A percentile compares a stretch with the other conserved stretches of the same genome.
Conservation (phyloP, 1,284 basidiomycete genomes). For the Garcileccinum viscosum region DNA sequence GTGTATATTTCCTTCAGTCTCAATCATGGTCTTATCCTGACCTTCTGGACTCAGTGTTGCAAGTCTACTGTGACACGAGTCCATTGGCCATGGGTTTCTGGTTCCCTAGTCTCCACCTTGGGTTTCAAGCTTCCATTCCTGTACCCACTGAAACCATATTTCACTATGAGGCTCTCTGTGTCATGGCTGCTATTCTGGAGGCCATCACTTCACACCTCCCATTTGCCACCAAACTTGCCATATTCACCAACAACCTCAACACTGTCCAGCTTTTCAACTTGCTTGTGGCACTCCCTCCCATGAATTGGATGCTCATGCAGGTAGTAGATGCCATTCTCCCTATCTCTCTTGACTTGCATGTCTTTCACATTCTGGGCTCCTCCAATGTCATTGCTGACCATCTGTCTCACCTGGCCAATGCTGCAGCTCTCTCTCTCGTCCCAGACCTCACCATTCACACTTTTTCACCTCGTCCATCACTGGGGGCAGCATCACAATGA, state of each 20-base stretch:
- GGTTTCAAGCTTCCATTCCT: too few relatives aligned
- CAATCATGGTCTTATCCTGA: too few relatives aligned
- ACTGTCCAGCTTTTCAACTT: conserved; percentile 33
- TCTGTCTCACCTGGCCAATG: conserved; percentile 23
- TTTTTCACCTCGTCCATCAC: conserved; percentile 28
- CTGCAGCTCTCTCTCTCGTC: background rate
- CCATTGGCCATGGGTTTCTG: too few relatives aligned
- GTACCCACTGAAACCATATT: too few relatives aligned
- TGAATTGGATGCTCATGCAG: conserved; percentile 28
- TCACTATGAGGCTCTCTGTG: too few relatives aligned
- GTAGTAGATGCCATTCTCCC: background rate
- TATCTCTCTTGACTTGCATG: conserved; percentile 11
- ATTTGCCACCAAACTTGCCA: too few relatives aligned
- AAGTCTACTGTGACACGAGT: too few relatives aligned
- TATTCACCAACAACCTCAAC: conserved; percentile 32
- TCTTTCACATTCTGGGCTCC: conserved; percentile 29
- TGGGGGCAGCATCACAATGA: conserved; percentile 33
- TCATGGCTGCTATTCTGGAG: too few relatives aligned
- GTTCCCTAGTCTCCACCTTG: too few relatives aligned
- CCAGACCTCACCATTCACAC: background rate
- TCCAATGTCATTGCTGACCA: conserved; percentile 34
- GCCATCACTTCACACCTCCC: too few relatives aligned
- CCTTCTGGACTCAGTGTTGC: too few relatives aligned
- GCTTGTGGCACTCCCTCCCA: conserved; percentile 13
- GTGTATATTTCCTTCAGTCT: too few relatives aligned